Conservation (phyloP, 2,329 filamentous ascomycete species). For the Cadophora sp. region DNA sequence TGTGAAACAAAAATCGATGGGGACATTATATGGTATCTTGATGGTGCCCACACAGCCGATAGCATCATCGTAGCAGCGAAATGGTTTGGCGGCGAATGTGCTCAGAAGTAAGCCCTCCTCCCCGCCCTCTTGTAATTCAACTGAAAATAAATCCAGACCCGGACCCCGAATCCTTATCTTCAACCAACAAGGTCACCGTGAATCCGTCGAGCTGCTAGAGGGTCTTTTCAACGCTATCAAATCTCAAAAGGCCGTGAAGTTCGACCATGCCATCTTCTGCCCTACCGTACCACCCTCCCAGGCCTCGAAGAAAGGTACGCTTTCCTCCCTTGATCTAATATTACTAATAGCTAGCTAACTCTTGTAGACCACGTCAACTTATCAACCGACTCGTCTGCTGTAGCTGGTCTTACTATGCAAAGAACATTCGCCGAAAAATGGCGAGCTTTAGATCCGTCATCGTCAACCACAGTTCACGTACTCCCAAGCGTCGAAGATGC, state of each 20-base stretch:
- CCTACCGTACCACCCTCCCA: slow-evolving; percentile 69
- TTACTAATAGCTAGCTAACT: neutral
- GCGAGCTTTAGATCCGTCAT: slow-evolving; percentile 27
- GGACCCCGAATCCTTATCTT: slow-evolving; percentile 73
- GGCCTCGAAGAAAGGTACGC: slow-evolving; percentile 49
- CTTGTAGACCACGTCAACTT: slow-evolving; percentile 62
- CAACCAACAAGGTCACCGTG: slow-evolving; percentile 73
- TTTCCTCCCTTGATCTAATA: neutral
- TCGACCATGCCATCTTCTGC: slow-evolving; percentile 82
- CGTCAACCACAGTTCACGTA: slow-evolving; percentile 43
- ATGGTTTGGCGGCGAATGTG: slow-evolving; percentile 73
- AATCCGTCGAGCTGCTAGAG: slow-evolving; percentile 57
- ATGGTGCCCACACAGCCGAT: slow-evolving; percentile 92
- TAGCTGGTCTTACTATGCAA: slow-evolving; percentile 70
- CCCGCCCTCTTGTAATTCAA: neutral
- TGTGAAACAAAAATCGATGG: slow-evolving; percentile 68
- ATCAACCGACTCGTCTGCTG: slow-evolving; percentile 45
- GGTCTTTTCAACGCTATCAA: slow-evolving; percentile 58
- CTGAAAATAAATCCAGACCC: slow-evolving; percentile 35
- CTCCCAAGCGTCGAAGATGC: slow-evolving; percentile 61
- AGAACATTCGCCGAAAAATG: slow-evolving; percentile 53
- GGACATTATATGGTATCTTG: slow-evolving; percentile 81
- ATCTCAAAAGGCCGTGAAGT: slow-evolving; percentile 52
- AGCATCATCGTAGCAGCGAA: slow-evolving; percentile 81
- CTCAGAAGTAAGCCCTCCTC: slow-evolving; percentile 40